Conservation (phyloP, 2,329 filamentous ascomycete species). For the Pseudogymnoascus sp. region DNA sequence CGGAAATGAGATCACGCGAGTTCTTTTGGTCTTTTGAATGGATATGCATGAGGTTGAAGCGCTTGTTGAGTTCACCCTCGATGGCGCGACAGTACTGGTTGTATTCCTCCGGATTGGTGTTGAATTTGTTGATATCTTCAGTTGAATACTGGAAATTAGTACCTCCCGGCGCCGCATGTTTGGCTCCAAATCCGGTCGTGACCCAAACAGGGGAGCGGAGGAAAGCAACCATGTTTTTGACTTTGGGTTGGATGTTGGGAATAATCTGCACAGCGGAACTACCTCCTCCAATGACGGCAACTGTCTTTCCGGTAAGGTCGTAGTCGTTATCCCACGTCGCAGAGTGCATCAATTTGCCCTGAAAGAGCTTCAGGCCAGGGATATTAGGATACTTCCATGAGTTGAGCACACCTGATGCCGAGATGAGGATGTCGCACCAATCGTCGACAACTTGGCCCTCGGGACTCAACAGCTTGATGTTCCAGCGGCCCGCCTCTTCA, state of each 20-base stretch:
- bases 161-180: conserved; percentile 16
- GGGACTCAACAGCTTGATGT: conserved; percentile 35
- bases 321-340: conserved; percentile 32
- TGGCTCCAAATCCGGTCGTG: conserved; percentile 13
- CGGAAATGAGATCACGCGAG: neutral
- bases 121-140: conserved; percentile 31
- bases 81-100: conserved; percentile 35
- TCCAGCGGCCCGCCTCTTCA: conserved; percentile 41
- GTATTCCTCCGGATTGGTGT: conserved; percentile 35
- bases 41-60: neutral
- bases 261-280: conserved; percentile 32
- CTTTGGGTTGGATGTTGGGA: conserved; percentile 27
- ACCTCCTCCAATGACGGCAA: conserved; percentile 30
- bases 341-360: conserved; percentile 38
- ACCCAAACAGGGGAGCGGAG: conserved; percentile 44
- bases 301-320: conserved; percentile 23
- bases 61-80: conserved; percentile 14
- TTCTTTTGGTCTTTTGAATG: conserved; percentile 19
- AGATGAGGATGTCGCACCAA: conserved; percentile 19
- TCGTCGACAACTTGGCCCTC: conserved; percentile 30
- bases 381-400: conserved; percentile 39
- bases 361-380: conserved; percentile 38
- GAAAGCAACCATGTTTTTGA: conserved; percentile 38
- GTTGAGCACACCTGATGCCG: conserved; percentile 29
- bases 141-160: conserved; percentile 30